phyloP scores from a whole-genome alignment of 2,329 filamentous ascomycete genomes.

The Diaporthe velutina region DNA sequence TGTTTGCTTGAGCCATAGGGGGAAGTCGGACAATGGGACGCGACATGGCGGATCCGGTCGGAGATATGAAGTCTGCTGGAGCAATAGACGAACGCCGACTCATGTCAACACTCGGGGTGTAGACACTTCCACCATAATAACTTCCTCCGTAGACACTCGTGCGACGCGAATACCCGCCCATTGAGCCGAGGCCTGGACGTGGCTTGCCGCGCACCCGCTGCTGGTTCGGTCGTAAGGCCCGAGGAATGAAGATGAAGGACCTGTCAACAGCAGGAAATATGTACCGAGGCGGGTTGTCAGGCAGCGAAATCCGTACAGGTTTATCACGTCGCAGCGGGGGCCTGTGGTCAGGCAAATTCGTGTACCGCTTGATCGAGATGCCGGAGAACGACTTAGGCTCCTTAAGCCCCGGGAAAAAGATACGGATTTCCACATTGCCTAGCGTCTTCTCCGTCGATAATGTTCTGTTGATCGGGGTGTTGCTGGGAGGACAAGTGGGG shows the following conservation, averaged over 20 bases:
- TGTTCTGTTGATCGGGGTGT: constrained; percentile 77
- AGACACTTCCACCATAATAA: constrained; percentile 76
- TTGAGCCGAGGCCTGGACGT: constrained; percentile 76
- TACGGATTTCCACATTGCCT: constrained; percentile 86
- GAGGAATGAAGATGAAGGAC: constrained; percentile 98
- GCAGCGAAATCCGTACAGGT: constrained; percentile 92
- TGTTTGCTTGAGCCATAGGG: constrained; percentile 61
- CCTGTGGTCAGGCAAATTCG: constrained; percentile 92
- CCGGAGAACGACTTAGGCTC: constrained; percentile 78
- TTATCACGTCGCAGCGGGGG: constrained; percentile 96
- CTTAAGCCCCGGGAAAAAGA: constrained; percentile 83
- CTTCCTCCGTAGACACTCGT: constrained; percentile 85
- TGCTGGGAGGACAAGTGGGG: constrained; percentile 69
- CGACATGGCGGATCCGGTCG: constrained; percentile 82
- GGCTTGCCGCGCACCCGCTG: constrained; percentile 83
- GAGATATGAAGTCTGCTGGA: constrained; percentile 82
- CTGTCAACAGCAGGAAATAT: constrained; percentile 91
- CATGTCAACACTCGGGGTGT: constrained; percentile 88
- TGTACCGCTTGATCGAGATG: constrained; percentile 89
- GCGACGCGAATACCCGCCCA: constrained; percentile 78
- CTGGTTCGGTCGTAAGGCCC: constrained; percentile 92
- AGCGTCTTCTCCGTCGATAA: constrained; percentile 88
- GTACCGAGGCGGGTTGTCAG: constrained; percentile 83
- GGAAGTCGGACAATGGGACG: constrained; percentile 89
- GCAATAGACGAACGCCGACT: constrained; percentile 87